These are phyloP conservation scores for Ophiobolus disseminans DNA, from an alignment of 2,329 filamentous ascomycete species.

Conservation along the genomic window DNA sequence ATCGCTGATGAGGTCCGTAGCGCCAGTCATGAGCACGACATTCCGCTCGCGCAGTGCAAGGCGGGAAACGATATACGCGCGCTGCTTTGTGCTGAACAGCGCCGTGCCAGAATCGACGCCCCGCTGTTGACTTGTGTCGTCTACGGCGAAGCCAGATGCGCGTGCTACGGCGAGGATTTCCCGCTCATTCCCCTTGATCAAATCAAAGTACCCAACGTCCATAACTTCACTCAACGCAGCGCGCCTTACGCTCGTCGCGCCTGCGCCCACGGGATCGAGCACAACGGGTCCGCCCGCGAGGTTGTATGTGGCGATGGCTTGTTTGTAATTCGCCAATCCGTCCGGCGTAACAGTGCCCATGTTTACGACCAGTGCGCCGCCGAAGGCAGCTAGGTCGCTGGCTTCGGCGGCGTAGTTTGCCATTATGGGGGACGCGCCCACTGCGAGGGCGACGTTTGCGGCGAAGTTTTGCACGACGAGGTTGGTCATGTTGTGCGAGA, in stretches of 20 bases:
- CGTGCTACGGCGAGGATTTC: conserved; percentile 77
- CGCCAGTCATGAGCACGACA: conserved; percentile 83
- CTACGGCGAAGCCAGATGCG: conserved; percentile 56
- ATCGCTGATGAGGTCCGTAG: conserved; percentile 78
- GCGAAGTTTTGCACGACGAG: conserved; percentile 94
- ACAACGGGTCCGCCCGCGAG: conserved; percentile 75
- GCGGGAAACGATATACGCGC: conserved; percentile 67
- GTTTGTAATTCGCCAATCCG: conserved; percentile 72
- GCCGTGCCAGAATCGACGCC: conserved; percentile 81
- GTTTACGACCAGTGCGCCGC: conserved; percentile 85
- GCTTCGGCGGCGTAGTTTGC: conserved; percentile 86
- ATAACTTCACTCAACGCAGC: conserved; percentile 75
- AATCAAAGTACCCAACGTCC: conserved; percentile 75
- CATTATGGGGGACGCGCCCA: conserved; percentile 94
- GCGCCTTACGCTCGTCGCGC: conserved; percentile 77
- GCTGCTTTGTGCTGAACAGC: conserved; percentile 60
- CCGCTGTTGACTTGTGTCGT: conserved; percentile 65
- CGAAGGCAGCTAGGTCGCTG: conserved; percentile 75
- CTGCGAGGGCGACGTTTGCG: conserved; percentile 83
- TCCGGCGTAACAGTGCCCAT: conserved; percentile 91
- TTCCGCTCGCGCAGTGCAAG: conserved; percentile 73
- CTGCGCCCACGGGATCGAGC: conserved; percentile 89
- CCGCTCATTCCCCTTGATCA: conserved; percentile 94
- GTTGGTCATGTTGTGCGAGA: conserved; percentile 98
- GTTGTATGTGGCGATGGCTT: conserved; percentile 84